A percentile compares a stretch with the other conserved stretches of the same genome.
phyloP scores from a whole-genome alignment of 192 early-diverging fungal species.

The Coemansia sp. region DNA sequence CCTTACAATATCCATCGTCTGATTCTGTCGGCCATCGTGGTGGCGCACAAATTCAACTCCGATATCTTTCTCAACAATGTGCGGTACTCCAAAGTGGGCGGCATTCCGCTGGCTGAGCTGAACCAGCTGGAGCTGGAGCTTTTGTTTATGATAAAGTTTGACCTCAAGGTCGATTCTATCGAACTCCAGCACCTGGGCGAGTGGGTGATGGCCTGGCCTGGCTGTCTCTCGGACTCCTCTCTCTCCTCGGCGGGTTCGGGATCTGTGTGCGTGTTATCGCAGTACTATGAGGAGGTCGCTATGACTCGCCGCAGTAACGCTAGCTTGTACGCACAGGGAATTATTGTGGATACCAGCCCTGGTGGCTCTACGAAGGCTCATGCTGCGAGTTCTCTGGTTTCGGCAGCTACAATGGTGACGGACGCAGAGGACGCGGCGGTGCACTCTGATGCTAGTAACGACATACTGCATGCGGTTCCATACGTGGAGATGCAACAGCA shows the following conservation, averaged over 20 bases:
- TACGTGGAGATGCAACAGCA: neutral
- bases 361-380: slow-evolving; percentile 14
- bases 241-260: neutral
- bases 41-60: slow-evolving; percentile 74
- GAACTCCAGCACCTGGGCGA: slow-evolving; percentile 66
- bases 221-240: neutral
- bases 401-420: neutral
- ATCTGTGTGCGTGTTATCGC: slow-evolving; percentile 11
- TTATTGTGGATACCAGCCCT: neutral
- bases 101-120: slow-evolving; percentile 66
- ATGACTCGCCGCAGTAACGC: slow-evolving; percentile 9
- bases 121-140: slow-evolving; percentile 78
- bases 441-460: neutral
- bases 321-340: slow-evolving; percentile 3
- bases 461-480: neutral
- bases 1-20: slow-evolving; percentile 73
- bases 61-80: slow-evolving; percentile 75
- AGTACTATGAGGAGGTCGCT: slow-evolving; percentile 23
- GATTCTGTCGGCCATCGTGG: slow-evolving; percentile 67
- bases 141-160: slow-evolving; percentile 68
- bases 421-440: neutral
- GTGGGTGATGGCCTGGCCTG: slow-evolving; percentile 49
- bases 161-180: slow-evolving; percentile 63
- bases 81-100: slow-evolving; percentile 75
- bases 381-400: slow-evolving; percentile 6